Base-by-base conservation (phyloP, 31 red algal species). In the Asparagopsis taxiformis region DNA sequence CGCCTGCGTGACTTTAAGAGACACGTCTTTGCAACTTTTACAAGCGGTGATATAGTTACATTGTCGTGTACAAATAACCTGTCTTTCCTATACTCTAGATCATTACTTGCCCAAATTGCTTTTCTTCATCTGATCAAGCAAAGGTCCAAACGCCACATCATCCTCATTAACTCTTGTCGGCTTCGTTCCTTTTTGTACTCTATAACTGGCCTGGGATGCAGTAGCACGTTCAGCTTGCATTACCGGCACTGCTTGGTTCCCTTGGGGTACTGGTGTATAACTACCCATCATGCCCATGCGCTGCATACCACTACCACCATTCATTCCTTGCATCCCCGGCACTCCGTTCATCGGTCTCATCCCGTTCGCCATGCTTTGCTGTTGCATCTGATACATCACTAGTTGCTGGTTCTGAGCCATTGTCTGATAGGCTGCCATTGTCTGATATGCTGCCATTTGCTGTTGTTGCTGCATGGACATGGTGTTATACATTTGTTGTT, bases 91-190 rank as follows among this genome's bases (percentile, higher is more conserved):
- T 41, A 51, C 55, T 50, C 36, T 29, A 46, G 30, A 24, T 32
- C 65, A n/a, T n/a, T 85, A 82, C 69, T 82, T 81, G 59, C 77
- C 58, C 55, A 91, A 62, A 21, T 68, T 62, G 8, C 77, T 53
- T 35, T 92, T 92, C 53, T 92, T 92, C 79, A 92, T 77, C 52
- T 83, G 73, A 63, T 93, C 90, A 24, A 93, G 31, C 33, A 93
- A 56, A 1, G 72, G 74, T 2, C 80, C 75, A 52, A 93, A 93
- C 16, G 80, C 81, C 58, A 66, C 21, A 69, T 93, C 90, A 26
- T 74, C 74, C 26, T 84, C 80, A 56, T 87, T 93, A 43, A 93
- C 80, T 36, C 75, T 35, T 37, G 71, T 63, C 32, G 90, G 65
- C 52, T 93, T 93, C 20, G 88, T 92, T 25, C 70, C 80, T 28